phyloP scores from a whole-genome alignment of 306 rosid genomes.

The Dryas octopetala region DNA sequence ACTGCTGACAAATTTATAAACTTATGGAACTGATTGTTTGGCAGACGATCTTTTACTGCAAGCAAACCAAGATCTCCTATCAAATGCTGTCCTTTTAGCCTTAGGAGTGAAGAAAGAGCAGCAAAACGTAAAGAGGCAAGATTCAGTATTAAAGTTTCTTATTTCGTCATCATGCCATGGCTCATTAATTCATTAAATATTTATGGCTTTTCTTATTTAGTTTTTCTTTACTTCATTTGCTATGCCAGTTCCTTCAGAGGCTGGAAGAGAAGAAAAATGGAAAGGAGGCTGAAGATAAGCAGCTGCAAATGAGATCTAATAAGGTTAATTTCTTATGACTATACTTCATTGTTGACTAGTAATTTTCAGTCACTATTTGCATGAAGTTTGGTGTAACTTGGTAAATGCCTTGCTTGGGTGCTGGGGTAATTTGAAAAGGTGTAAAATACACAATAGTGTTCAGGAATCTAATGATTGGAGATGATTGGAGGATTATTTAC shows the following conservation, averaged over 20 bases:
- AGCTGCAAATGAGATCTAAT: conserved; percentile 41
- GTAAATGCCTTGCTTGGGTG: neutral
- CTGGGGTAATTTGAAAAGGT: neutral
- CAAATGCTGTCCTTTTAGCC: conserved; percentile 54
- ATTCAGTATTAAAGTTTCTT: conserved; percentile 15
- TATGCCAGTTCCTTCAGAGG: conserved; percentile 66
- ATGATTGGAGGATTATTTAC: neutral
- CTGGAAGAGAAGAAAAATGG: conserved; percentile 51
- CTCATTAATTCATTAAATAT: neutral
- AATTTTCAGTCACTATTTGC: neutral
- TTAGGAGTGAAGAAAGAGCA: conserved; percentile 90
- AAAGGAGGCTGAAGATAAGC: conserved; percentile 54
- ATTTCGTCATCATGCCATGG: neutral
- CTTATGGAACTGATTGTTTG: conserved; percentile 26
- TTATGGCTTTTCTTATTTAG: neutral
- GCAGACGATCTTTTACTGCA: conserved; percentile 54
- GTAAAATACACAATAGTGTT: neutral
- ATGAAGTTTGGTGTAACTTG: neutral
- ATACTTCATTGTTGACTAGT: neutral
- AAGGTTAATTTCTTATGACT: conserved; percentile 43
- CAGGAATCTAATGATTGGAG: neutral
- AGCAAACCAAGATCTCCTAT: conserved; percentile 44
- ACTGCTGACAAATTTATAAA: conserved; percentile 7
- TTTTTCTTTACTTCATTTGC: conserved; percentile 20
- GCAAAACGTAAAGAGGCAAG: conserved; percentile 86